Percentiles rank a stretch among this genome's conserved stretches.
These are phyloP conservation scores for Plasmodium yoelii DNA, from an alignment of 169 alveolate species.

Conservation along the genomic window DNA sequence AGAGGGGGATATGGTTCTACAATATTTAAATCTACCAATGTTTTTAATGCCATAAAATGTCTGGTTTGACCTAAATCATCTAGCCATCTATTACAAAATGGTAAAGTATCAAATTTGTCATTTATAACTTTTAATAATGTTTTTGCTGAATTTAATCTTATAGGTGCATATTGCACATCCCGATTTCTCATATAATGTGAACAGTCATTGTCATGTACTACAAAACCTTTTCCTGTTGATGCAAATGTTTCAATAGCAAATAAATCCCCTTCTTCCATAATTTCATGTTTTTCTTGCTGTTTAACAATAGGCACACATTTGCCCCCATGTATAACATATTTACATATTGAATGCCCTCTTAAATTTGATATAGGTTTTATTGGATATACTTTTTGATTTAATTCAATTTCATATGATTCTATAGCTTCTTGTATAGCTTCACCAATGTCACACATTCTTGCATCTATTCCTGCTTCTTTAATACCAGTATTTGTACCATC, in stretches of 20 bases:
- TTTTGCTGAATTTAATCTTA: slow-evolving; percentile 93
- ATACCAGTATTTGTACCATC: slow-evolving; percentile 99
- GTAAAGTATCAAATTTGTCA: slow-evolving; percentile 97
- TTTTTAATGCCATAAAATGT: slow-evolving; percentile 94
- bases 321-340: slow-evolving; percentile 98
- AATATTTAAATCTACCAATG: slow-evolving; percentile 95
- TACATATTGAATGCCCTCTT: slow-evolving; percentile 98
- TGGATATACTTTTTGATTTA: slow-evolving; percentile 93
- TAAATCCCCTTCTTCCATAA: slow-evolving; percentile 99
- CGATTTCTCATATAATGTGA: slow-evolving; percentile 98
- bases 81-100: slow-evolving; percentile 99
- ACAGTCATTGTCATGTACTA: slow-evolving; percentile 91
- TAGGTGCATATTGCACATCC: slow-evolving; percentile 91
- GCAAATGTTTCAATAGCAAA: slow-evolving; percentile 99
- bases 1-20: slow-evolving; percentile 99
- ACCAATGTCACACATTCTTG: slow-evolving; percentile 96
- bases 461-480: slow-evolving; percentile 99
- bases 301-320: slow-evolving; percentile 99
- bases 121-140: slow-evolving; percentile 94
- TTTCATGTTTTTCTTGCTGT: slow-evolving; percentile 89
- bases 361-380: slow-evolving; percentile 97
- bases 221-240: slow-evolving; percentile 97
- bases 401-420: slow-evolving; percentile 97
- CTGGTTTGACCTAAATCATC: slow-evolving; percentile 96
- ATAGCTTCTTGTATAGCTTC: slow-evolving; percentile 98